Conservation (phyloP, 179 eudicot genomes). For the Silene noctiflora region DNA sequence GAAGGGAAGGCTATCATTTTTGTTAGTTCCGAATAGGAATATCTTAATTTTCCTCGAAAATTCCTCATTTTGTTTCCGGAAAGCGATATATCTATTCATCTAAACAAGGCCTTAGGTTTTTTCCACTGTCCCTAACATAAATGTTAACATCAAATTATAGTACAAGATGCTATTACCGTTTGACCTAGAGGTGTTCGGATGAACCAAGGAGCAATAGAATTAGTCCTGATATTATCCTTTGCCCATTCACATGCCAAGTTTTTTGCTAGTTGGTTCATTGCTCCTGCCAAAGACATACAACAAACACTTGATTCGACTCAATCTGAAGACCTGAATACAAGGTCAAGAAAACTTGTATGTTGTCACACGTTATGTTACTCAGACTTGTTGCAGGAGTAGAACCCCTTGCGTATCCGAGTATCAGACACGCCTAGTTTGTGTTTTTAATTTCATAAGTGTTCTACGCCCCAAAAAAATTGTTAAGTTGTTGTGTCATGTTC, state of each 20-base stretch:
- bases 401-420: too few species aligned
- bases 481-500: background rate
- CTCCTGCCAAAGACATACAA: constrained; percentile 14
- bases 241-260: constrained; percentile 29
- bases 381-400: too few species aligned
- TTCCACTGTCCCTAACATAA: background rate
- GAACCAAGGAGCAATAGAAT: constrained; percentile 24
- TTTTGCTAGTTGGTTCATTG: constrained; percentile 22
- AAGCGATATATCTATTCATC: too few species aligned
- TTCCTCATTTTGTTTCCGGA: too few species aligned
- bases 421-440: background rate
- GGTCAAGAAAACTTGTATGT: background rate
- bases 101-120: background rate
- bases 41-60: too few species aligned
- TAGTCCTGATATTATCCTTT: constrained; percentile 26
- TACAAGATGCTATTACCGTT: background rate
- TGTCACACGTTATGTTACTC: background rate
- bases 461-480: background rate
- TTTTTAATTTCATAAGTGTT: too few species aligned
- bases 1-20: too few species aligned
- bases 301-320: background rate
- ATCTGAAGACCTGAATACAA: background rate
- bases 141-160: background rate
- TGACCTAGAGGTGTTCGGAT: constrained; percentile 21
- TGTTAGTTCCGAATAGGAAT: too few species aligned